Base-by-base conservation (phyloP, 2,329 filamentous ascomycete species). In the Hyphodiscus sp. region DNA sequence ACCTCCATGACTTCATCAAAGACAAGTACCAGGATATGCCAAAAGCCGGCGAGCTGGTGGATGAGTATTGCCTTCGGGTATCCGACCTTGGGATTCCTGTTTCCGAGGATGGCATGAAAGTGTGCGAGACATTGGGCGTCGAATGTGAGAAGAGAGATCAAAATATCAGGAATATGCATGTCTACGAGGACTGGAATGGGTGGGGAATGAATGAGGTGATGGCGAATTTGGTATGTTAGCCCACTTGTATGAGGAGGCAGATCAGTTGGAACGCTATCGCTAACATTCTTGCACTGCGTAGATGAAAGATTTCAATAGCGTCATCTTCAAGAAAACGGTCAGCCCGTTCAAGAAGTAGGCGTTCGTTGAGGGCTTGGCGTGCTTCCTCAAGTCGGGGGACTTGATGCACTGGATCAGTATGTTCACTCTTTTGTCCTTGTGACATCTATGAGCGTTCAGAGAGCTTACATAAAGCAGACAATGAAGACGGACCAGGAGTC, bases 171-270 rank as follows among this genome's bases (percentile, higher is more conserved):
- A 41, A 47, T 16, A 56, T 63, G 56, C 52, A 58, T 44, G 58
- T 63, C 13, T 59, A 60, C 19, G 59, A 58, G 29, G 57, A 65
- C 23, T 63, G 55, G 53, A 58, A 57, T 49, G 61, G 58, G 3
- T 59, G 50, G 47, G 60, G 56, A 0, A 52, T 60, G 11, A 51
- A 45, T 10, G 58, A 64, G 41, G 15, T 57, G 0, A 45, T 60
- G 26, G 53, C 53, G 20, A 64, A 63, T 47, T 41, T 54, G 52
- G 29, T 62, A n/a, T n/a, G n/a, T n/a, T n/a, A n/a, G n/a, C n/a
- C n/a, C n/a, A n/a, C n/a, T n/a, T n/a, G n/a, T n/a, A n/a, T n/a
- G n/a, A n/a, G n/a, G n/a, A n/a, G n/a, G n/a, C n/a, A n/a, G n/a
- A n/a, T n/a, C n/a, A n/a, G n/a, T n/a, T n/a, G n/a, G n/a, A n/a